These are phyloP conservation scores for Penicillium capsulatum DNA, from an alignment of 2,329 filamentous ascomycete species.

Conservation along the genomic window DNA sequence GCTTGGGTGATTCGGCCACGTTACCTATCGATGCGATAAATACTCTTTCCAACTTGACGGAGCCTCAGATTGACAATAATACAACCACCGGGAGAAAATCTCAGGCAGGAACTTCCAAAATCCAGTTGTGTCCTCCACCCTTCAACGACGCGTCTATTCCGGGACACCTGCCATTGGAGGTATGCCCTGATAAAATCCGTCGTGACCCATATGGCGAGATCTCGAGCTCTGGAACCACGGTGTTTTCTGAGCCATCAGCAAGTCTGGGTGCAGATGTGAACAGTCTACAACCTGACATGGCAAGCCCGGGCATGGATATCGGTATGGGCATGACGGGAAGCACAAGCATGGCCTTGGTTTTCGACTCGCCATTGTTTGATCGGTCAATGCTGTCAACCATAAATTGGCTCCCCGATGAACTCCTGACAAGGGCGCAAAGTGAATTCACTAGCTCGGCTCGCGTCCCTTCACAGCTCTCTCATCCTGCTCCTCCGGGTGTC, in stretches of 20 bases:
- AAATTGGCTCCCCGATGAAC: slow-evolving; percentile 37
- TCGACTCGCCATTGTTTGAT: slow-evolving; percentile 26
- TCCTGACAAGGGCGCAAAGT: slow-evolving; percentile 20
- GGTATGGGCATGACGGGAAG: slow-evolving; percentile 18
- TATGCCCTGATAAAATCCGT: no score
- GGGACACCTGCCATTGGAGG: no score
- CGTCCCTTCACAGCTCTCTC: slow-evolving; percentile 16
- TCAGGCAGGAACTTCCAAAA: no score
- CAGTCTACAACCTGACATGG: slow-evolving; percentile 8
- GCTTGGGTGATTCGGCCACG: no score
- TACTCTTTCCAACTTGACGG: no score
- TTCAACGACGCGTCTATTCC: no score
- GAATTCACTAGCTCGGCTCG: slow-evolving; percentile 12
- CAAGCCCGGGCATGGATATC: slow-evolving; percentile 12
- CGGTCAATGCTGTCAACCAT: slow-evolving; percentile 29
- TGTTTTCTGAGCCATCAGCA: slow-evolving; percentile 8
- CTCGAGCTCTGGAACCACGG: no score
- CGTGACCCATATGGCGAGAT: no score
- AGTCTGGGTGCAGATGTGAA: slow-evolving; percentile 8
- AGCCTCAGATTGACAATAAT: no score
- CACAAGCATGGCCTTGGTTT: slow-evolving; percentile 20
- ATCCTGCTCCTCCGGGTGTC: slow-evolving; percentile 15
- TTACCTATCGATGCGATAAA: no score
- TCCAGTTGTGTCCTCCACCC: no score
- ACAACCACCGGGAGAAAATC: no score